Percentiles rank a stretch among this genome's conserved stretches.
phyloP scores from a whole-genome alignment of 1,139 yeast genomes.

The Hyphopichia buzzinii region DNA sequence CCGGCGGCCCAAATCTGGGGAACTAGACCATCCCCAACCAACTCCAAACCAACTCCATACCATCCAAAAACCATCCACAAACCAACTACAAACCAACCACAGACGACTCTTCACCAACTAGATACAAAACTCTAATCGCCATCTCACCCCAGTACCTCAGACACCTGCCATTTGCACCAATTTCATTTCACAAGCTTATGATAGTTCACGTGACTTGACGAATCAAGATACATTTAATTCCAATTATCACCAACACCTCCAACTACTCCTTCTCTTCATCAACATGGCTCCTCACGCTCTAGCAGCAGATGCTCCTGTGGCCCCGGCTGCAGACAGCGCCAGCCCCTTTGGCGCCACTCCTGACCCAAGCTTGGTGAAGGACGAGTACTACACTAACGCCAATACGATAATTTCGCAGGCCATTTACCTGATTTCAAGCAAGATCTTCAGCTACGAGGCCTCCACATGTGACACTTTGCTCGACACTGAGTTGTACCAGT shows the following conservation, averaged over 20 bases:
- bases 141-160: too few relatives aligned
- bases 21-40: too few relatives aligned
- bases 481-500: conserved; percentile 58
- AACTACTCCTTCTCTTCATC: not conserved
- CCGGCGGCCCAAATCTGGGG: too few relatives aligned
- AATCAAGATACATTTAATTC: too few relatives aligned
- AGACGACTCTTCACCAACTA: too few relatives aligned
- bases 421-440: conserved; percentile 58
- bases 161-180: too few relatives aligned
- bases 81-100: too few relatives aligned
- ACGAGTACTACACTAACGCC: conserved; percentile 59
- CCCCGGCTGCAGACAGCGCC: conserved; percentile 1
- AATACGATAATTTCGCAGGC: conserved; percentile 63
- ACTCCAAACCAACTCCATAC: too few relatives aligned
- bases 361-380: conserved; percentile 53
- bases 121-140: too few relatives aligned
- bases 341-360: conserved; percentile 58
- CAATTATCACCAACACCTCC: not conserved
- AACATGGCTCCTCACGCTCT: conserved; percentile 8
- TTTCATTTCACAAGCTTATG: too few relatives aligned
- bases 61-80: too few relatives aligned
- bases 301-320: not conserved
- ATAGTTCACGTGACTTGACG: too few relatives aligned
- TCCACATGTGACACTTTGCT: conserved; percentile 61
- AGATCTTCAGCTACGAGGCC: conserved; percentile 69